Evolutionary conservation across 2,329 filamentous ascomycete genomes (phyloP), one percentile per base, ranked within the genome.

Genomic region (Colletotrichum sp.): DNA sequence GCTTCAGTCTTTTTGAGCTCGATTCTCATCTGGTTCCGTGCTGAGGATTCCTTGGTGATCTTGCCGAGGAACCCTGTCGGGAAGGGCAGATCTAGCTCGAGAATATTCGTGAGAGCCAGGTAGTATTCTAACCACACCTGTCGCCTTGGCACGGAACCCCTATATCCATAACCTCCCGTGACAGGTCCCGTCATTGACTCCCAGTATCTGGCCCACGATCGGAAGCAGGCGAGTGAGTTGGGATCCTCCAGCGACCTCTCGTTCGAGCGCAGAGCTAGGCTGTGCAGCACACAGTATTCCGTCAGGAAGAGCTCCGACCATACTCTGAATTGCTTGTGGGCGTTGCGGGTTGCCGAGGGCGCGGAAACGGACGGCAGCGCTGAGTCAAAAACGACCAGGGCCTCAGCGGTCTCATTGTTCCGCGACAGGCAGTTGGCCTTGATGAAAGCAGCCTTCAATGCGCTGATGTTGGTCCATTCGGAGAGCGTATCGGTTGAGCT

Each of bases 71-170:
- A 85, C 6, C 87, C 90, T 0, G 88, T 87, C 2, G 91, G 88
- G 69, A 92, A 95, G 0, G 92, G 87, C 26, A 95, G 81, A 75
- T 92, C 91, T 70, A 92, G 86, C 79, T 93, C 93, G 8, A 98
- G 84, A 44, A 98, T 91, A n/a, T 88, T 89, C 3, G 96, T 98
- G 21, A 98, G 86, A 2, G 94, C 92, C 60, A 92, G 87, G 82
- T 98, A 98, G 83, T 98, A 98, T 77, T 95, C 92, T 80, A 91
- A 93, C 96, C 96, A 98, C 60, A 98, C 92, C 55, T 92, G 87
- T 77, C 94, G 89, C 78, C 94, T 88, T 34, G 91, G 89, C 21
- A 93, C 89, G 12, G 90, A 87, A 24, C 91, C 90, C 77, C 89
- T 88, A 80, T 91, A 90, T n/a, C 90, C 90, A 72, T 88, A 87